These are phyloP conservation scores for Lachnellula occidentalis DNA, from an alignment of 2,329 filamentous ascomycete genomes.

Conservation along the genomic window DNA sequence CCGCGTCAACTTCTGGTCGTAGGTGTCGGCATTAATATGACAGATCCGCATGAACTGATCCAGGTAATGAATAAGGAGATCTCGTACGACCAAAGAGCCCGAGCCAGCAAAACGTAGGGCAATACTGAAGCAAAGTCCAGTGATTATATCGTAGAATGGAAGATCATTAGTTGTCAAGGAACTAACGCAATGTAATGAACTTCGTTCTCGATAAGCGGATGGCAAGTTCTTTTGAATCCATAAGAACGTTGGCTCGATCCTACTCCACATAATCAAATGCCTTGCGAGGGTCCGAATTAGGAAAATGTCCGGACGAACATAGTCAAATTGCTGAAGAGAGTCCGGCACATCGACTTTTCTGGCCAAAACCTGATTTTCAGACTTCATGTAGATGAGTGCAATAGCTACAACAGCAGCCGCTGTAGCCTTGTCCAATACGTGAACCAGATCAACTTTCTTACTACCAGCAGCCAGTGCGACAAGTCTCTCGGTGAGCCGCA, in stretches of 20 bases:
- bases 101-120: slow-evolving; percentile 71
- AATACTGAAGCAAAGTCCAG: slow-evolving; percentile 79
- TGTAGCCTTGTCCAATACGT: slow-evolving; percentile 87
- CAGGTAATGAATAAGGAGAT: slow-evolving; percentile 77
- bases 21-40: slow-evolving; percentile 49
- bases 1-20: slow-evolving; percentile 78
- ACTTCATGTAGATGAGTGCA: slow-evolving; percentile 94
- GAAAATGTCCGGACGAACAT: slow-evolving; percentile 88
- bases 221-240: slow-evolving; percentile 79
- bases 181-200: slow-evolving; percentile 53
- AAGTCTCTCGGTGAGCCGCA: slow-evolving; percentile 85
- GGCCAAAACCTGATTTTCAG: slow-evolving; percentile 79
- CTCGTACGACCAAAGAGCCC: slow-evolving; percentile 63
- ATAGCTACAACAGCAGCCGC: slow-evolving; percentile 90
- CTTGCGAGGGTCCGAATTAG: slow-evolving; percentile 83
- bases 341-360: slow-evolving; percentile 91
- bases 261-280: slow-evolving; percentile 89
- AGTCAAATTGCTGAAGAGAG: slow-evolving; percentile 87
- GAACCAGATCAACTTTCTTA: slow-evolving; percentile 86
- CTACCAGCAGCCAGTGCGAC: slow-evolving; percentile 79
- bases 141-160: slow-evolving; percentile 86
- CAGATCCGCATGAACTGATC: slow-evolving; percentile 81
- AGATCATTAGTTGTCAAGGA: slow-evolving; percentile 75
- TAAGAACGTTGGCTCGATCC: slow-evolving; percentile 63
- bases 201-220: slow-evolving; percentile 56